Evolutionary conservation across 345 rosid genomes (phyloP).

Genomic region (Syzygium aqueum): DNA sequence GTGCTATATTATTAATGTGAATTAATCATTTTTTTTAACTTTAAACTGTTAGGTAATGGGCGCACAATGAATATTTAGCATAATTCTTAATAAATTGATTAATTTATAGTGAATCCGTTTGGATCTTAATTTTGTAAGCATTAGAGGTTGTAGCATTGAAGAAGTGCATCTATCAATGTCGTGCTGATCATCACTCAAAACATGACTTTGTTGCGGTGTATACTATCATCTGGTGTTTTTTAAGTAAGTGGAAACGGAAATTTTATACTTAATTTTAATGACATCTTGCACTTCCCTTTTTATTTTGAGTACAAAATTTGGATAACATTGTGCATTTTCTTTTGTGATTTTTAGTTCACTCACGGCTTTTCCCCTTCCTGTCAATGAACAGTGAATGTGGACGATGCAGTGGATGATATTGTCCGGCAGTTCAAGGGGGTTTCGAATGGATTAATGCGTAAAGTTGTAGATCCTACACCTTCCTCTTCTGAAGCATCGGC

Average conservation of each 20-base stretch:
- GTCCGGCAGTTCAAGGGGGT: slow-evolving; percentile 88
- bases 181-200: neutral
- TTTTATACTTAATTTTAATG: neutral
- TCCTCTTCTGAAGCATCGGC: slow-evolving; percentile 28
- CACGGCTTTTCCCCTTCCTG: neutral
- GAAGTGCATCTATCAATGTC: neutral
- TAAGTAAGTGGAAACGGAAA: neutral
- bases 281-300: neutral
- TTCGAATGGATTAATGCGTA: slow-evolving; percentile 83
- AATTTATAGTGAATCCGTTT: neutral
- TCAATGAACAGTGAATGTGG: slow-evolving; percentile 70
- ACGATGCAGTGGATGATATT: slow-evolving; percentile 95
- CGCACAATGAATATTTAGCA: neutral
- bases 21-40: neutral
- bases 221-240: neutral
- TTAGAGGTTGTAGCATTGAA: neutral
- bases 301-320: neutral
- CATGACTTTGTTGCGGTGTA: neutral
- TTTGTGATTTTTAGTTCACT: neutral
- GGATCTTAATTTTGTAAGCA: neutral
- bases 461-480: slow-evolving; percentile 56
- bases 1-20: neutral
- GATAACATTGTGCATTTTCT: neutral
- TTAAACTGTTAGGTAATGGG: neutral
- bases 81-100: neutral